A percentile compares a stretch with the other conserved stretches of the same genome.
phyloP scores from a whole-genome alignment of 2,329 filamentous ascomycete genomes.

The Albifimbria verrucaria region DNA sequence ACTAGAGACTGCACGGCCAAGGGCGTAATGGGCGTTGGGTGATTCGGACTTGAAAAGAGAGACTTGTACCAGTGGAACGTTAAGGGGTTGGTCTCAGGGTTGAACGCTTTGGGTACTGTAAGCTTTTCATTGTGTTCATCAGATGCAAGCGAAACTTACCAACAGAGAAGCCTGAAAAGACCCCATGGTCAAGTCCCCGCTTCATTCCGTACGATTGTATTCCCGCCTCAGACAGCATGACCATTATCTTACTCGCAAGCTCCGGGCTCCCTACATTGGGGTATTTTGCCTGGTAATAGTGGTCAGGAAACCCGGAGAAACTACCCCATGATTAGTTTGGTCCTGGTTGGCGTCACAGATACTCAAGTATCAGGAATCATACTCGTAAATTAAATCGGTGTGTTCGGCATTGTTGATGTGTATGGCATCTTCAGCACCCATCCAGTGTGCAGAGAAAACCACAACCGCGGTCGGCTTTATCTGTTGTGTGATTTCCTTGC shows the following conservation, averaged over 20 bases:
- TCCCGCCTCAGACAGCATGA: slow-evolving; percentile 50
- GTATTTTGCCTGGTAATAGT: slow-evolving; percentile 67
- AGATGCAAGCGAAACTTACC: slow-evolving; percentile 11
- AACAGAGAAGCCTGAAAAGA: slow-evolving; percentile 66
- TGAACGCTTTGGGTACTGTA: too few relatives aligned
- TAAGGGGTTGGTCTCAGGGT: slow-evolving; percentile 58
- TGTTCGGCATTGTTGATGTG: slow-evolving; percentile 63
- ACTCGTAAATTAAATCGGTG: slow-evolving; percentile 70
- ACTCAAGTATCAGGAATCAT: slow-evolving; percentile 6
- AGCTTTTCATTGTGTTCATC: background rate
- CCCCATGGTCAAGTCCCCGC: slow-evolving; percentile 71
- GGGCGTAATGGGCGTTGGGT: slow-evolving; percentile 61
- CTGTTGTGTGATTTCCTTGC: slow-evolving; percentile 65
- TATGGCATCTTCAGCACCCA: slow-evolving; percentile 52
- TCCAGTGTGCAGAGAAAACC: slow-evolving; percentile 78
- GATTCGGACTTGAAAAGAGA: slow-evolving; percentile 65
- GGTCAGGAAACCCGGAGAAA: slow-evolving; percentile 68
- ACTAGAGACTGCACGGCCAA: slow-evolving; percentile 63
- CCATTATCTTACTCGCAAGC: slow-evolving; percentile 57
- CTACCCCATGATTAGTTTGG: slow-evolving; percentile 28
- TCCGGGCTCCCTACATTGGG: slow-evolving; percentile 60
- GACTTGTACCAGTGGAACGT: slow-evolving; percentile 69
- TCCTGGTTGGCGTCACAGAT: background rate
- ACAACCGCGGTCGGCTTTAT: slow-evolving; percentile 71
- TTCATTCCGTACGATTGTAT: slow-evolving; percentile 58